Evolutionary conservation across 306 rosid genomes (phyloP), one percentile per base, ranked within the genome.

Genomic region (Luffa acutangula): DNA sequence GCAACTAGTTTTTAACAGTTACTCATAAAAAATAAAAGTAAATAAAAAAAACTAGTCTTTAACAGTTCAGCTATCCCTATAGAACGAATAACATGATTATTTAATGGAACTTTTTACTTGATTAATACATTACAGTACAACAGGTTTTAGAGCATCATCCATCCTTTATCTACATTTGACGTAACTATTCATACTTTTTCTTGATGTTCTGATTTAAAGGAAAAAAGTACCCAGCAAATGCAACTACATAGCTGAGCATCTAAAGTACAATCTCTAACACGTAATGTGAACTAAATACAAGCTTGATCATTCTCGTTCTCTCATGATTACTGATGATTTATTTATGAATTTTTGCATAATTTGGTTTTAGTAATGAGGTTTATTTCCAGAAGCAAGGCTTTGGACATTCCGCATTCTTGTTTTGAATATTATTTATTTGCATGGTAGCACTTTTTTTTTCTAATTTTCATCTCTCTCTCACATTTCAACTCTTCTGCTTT

Each of bases 401-500:
- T 45, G 49, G 20, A 14, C 31, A 45, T 31, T 48, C 20, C 51
- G 78, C 60, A 13, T 13, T 2, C 10, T 73, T 73, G 34, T 77
- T 53, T 76, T 56, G 37, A 18, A 58, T 76, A 20, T 36, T 76
- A 53, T 36, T 17, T 56, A 41, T 56, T 43, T 45, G 18, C 10
- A 53, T 54, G 58, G 31, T 4, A 63, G 71, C 20, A 8, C 8
- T 39, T 53, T 51, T n/a, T n/a, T n/a, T n/a, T 4, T 76, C 12
- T 17, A 6, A 56, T 5, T 54, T 42, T 7, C 18, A 66, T 67
- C 0, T 54, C n/a, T 53, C 53, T 46, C 73, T 39, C 39, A 13
- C 39, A 48, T 17, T 80, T 13, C 6, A 60, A 39, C 49, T 77
- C 5, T 58, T 72, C 60, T 87, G 64, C 69, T 86, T 75, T 91